These are phyloP conservation scores for Boletus rubescentipes DNA, from an alignment of 768 basidiomycete genomes.

Conservation along the genomic window DNA sequence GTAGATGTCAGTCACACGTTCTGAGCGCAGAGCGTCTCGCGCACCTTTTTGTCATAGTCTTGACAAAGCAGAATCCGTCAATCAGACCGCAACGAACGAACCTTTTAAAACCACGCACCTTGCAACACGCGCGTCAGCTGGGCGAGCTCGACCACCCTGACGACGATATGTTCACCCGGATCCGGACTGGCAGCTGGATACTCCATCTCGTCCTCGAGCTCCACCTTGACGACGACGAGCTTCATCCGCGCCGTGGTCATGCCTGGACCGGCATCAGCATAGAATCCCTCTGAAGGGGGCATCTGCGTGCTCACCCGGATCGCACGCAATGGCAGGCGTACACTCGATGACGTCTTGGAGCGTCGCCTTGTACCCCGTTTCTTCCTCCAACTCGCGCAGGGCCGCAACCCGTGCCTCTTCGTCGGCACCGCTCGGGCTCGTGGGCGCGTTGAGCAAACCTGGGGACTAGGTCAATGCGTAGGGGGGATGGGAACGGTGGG, in stretches of 20 bases:
- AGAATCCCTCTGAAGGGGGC: neutral
- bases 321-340: slow-evolving; percentile 60
- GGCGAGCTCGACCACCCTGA: slow-evolving; percentile 64
- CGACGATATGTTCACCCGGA: slow-evolving; percentile 81
- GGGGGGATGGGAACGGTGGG: slow-evolving; percentile 14
- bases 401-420: slow-evolving; percentile 83
- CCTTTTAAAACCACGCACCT: too few relatives aligned
- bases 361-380: slow-evolving; percentile 82
- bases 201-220: slow-evolving; percentile 64
- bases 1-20: neutral
- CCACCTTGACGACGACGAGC: slow-evolving; percentile 70
- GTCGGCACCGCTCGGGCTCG: neutral
- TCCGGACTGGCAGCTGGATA: slow-evolving; percentile 76
- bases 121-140: slow-evolving; percentile 63
- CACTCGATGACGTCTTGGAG: slow-evolving; percentile 53
- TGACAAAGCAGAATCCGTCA: neutral
- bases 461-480: neutral
- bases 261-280: slow-evolving; percentile 36
- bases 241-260: slow-evolving; percentile 97
- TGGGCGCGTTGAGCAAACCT: slow-evolving; percentile 81
- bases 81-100: neutral
- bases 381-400: slow-evolving; percentile 87
- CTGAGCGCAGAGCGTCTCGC: neutral
- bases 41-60: slow-evolving; percentile 64
- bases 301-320: slow-evolving; percentile 54